phyloP scores from a whole-genome alignment of 768 basidiomycete species.

The Serendipita indica region DNA sequence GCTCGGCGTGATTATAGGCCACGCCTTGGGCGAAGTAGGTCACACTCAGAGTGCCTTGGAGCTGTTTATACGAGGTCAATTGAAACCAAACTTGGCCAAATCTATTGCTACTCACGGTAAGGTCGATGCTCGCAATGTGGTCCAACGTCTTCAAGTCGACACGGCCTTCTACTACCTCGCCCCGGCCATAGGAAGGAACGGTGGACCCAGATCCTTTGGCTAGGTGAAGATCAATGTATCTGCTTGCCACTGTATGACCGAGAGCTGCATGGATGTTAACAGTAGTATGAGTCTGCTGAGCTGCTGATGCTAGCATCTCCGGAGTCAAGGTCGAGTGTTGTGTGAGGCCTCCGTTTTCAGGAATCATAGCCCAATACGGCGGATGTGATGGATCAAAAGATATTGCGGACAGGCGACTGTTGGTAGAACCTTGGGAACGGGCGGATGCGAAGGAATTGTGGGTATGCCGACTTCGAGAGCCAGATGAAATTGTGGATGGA shows the following conservation, averaged over 20 bases:
- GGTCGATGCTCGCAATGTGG: neutral
- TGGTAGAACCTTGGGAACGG: neutral
- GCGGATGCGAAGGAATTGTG: neutral
- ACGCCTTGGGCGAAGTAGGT: neutral
- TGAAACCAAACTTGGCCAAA: neutral
- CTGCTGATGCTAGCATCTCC: neutral
- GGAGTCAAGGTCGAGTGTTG: neutral
- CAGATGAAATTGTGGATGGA: slow-evolving; percentile 1
- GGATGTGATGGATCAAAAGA: neutral
- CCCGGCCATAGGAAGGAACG: neutral
- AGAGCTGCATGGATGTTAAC: neutral
- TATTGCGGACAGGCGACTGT: neutral
- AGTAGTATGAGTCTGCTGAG: neutral
- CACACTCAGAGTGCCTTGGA: neutral
- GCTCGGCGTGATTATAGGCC: neutral
- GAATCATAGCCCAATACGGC: neutral
- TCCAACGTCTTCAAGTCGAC: neutral
- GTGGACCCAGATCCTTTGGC: neutral
- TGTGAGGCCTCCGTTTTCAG: neutral
- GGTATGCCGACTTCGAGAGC: neutral
- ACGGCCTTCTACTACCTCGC: neutral
- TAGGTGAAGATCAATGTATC: neutral
- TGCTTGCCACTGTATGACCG: neutral
- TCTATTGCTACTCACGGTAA: slow-evolving; percentile 4
- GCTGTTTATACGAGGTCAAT: neutral